Evolutionary conservation across 1,139 yeast genomes (phyloP).

Genomic region (Debaryomycetaceae sp.): DNA sequence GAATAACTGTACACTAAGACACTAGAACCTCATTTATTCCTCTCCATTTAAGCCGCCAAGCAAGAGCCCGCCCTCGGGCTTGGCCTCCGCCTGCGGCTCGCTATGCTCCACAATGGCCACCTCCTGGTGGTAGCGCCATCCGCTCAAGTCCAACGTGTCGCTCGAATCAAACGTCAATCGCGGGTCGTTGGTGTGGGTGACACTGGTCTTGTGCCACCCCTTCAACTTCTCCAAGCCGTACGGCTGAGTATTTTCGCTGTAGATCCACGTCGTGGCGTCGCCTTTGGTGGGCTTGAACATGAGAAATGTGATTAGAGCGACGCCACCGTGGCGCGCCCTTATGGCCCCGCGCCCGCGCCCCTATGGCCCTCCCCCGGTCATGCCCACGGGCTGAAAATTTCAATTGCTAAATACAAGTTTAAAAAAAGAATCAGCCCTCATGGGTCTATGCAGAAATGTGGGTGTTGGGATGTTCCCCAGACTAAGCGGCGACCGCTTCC

Average conservation of each 20-base stretch:
- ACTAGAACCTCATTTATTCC: slow-evolving; percentile 1
- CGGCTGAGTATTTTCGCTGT: slow-evolving; percentile 4
- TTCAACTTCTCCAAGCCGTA: slow-evolving; percentile 16
- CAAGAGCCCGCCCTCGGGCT: not conserved
- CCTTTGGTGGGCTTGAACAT: slow-evolving; percentile 6
- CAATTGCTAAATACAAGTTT: too few relatives aligned
- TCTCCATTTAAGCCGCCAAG: slow-evolving; percentile 4
- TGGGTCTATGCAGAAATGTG: too few relatives aligned
- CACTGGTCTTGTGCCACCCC: slow-evolving; percentile 37
- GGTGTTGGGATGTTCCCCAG: too few relatives aligned
- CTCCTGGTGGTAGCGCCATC: slow-evolving; percentile 24
- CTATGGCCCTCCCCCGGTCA: too few relatives aligned
- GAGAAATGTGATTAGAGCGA: too few relatives aligned
- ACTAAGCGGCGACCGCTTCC: too few relatives aligned
- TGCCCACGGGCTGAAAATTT: too few relatives aligned
- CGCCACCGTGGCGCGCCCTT: too few relatives aligned
- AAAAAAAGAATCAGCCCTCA: too few relatives aligned
- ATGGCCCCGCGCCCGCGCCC: too few relatives aligned
- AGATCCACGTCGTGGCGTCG: slow-evolving; percentile 28
- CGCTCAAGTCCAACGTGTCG: slow-evolving; percentile 28
- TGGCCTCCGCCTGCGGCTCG: slow-evolving; percentile 1
- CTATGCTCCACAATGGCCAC: slow-evolving; percentile 14
- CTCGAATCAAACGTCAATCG: slow-evolving; percentile 14
- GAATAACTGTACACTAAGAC: not conserved
- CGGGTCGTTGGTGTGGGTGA: slow-evolving; percentile 15